These are phyloP conservation scores for Penicillium sp. DNA, from an alignment of 2,329 filamentous ascomycete species.

Conservation along the genomic window DNA sequence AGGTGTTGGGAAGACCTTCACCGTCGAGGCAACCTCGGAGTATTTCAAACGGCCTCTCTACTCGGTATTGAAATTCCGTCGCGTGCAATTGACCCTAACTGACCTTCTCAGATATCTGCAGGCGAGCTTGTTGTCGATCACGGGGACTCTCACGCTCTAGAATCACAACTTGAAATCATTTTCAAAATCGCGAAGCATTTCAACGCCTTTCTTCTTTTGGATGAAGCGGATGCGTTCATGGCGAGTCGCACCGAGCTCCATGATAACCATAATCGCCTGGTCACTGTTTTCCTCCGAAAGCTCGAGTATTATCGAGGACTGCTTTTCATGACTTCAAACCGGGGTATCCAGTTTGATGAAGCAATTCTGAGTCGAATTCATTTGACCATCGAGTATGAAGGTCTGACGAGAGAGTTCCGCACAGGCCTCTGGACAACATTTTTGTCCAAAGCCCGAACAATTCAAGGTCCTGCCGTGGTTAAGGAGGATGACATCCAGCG, in stretches of 20 bases:
- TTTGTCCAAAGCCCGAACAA: conserved; percentile 16
- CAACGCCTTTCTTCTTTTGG: conserved; percentile 38
- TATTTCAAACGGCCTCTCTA: conserved; percentile 28
- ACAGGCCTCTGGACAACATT: conserved; percentile 34
- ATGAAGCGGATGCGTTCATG: conserved; percentile 44
- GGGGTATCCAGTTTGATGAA: conserved; percentile 38
- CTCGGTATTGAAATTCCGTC: conserved; percentile 12
- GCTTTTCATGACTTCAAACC: conserved; percentile 44
- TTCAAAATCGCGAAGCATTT: conserved; percentile 30
- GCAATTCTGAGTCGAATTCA: conserved; percentile 40
- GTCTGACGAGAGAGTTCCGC: conserved; percentile 25
- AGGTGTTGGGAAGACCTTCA: conserved; percentile 36
- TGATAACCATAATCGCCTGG: conserved; percentile 29
- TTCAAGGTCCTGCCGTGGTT: conserved; percentile 13
- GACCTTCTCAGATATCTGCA: conserved; percentile 20
- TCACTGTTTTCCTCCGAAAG: conserved; percentile 41
- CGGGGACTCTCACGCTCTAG: conserved; percentile 26
- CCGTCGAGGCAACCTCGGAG: conserved; percentile 35
- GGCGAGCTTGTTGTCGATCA: conserved; percentile 18
- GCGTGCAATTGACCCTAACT: neutral
- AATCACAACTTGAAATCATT: conserved; percentile 23
- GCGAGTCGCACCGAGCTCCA: conserved; percentile 20
- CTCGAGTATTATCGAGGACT: conserved; percentile 44
- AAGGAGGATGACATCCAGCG: conserved; percentile 6
- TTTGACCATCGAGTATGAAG: conserved; percentile 32